Base-by-base conservation (phyloP, 345 rosid genomes). In the Orychophragmus violaceus region DNA sequence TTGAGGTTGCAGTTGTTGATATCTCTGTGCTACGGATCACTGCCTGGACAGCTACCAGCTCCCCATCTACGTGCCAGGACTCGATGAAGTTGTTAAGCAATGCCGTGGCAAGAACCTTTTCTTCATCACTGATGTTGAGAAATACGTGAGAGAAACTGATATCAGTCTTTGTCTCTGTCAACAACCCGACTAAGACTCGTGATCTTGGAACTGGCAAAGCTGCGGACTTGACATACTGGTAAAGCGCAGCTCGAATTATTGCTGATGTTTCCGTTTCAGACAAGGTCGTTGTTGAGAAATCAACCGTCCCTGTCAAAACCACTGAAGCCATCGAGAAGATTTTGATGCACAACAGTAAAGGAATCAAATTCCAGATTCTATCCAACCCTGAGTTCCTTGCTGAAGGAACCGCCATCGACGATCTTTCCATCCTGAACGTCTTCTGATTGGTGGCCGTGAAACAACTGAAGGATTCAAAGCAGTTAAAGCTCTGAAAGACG, bases 41-140 rank as follows among this genome's bases (percentile, higher is more conserved):
- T 53, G 59, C 59, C 12, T 53, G 59, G 59, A 87, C 74, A 83
- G 95, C 19, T 88, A 83, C 37, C 85, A 80, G 76, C 88, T 87
- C 28, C 94, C 94, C 0, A 87, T 87, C 75, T 87, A 87, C 22
- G 94, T 85, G 81, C 95, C 95, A n/a, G n/a, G n/a, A n/a, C n/a
- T n/a, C n/a, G n/a, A n/a, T n/a, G n/a, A n/a, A n/a, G n/a, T n/a
- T n/a, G 95, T 87, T 32, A 53, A 53, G 37, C 59, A 53, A 16
- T 53, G 59, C 23, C 59, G 59, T 29, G 37, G 59, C 23, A 53
- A 53, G 59, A 53, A 53, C 23, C 59, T 53, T 17, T 53, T 53
- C 59, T 53, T 53, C 22, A 53, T 37, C 23, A 53, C 59, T 53
- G n/a, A n/a, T n/a, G n/a, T n/a, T n/a, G n/a, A n/a, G n/a, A n/a